These are phyloP conservation scores for Mariannaea sp. DNA, from an alignment of 2,329 filamentous ascomycete genomes.

Conservation along the genomic window DNA sequence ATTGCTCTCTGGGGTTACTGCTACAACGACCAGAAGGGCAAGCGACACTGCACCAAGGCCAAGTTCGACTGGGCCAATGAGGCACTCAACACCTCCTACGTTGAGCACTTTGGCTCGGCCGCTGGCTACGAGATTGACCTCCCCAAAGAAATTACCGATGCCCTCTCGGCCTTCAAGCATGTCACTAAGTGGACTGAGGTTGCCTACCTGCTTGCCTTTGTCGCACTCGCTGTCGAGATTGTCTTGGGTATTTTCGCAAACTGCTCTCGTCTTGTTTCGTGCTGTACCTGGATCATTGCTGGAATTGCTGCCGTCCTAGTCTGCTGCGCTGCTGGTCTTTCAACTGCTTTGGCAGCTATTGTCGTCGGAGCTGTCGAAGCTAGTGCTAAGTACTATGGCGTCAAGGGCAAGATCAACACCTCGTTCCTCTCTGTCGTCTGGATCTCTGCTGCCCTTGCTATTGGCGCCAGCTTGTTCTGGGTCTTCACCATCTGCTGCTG, in stretches of 20 bases:
- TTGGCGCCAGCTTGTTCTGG: conserved; percentile 86
- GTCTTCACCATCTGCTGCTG: conserved; percentile 82
- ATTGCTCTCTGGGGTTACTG: conserved; percentile 91
- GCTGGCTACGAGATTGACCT: conserved; percentile 64
- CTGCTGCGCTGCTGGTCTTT: conserved; percentile 70
- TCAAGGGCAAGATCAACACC: conserved; percentile 68
- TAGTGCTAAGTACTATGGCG: conserved; percentile 72
- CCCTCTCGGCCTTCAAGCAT: conserved; percentile 73
- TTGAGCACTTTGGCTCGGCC: conserved; percentile 59
- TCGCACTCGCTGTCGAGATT: conserved; percentile 72
- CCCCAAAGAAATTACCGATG: conserved; percentile 67
- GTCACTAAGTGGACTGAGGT: conserved; percentile 84
- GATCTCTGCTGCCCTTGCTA: conserved; percentile 77
- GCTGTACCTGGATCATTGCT: conserved; percentile 79
- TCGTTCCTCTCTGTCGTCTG: conserved; percentile 75
- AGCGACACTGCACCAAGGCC: conserved; percentile 70
- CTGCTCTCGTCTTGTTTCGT: conserved; percentile 80
- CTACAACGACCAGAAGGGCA: conserved; percentile 58
- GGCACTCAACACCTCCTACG: conserved; percentile 63
- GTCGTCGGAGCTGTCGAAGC: conserved; percentile 61
- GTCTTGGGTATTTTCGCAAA: conserved; percentile 80
- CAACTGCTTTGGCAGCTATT: conserved; percentile 74
- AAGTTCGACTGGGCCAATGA: conserved; percentile 79
- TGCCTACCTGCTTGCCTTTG: conserved; percentile 75
- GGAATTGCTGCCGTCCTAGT: conserved; percentile 60